These are phyloP conservation scores for Gelatoporia subvermispora DNA, from an alignment of 768 basidiomycete genomes.

Conservation along the genomic window DNA sequence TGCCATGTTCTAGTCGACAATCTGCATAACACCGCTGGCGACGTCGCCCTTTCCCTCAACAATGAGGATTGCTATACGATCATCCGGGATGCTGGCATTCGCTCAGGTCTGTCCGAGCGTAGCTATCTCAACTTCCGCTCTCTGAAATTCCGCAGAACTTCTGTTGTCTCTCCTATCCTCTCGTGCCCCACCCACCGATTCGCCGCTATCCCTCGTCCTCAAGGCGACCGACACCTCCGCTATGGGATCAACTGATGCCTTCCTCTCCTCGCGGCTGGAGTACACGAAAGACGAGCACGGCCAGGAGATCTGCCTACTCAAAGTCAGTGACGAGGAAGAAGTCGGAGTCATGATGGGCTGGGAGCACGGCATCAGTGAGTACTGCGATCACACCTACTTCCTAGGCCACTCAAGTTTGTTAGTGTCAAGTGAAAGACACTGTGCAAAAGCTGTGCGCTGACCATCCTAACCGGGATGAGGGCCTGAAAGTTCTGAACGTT, in stretches of 20 bases:
- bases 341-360: conserved; percentile 99
- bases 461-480: conserved; percentile 39
- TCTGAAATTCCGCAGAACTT: conserved; percentile 47
- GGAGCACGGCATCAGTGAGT: conserved; percentile 78
- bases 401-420: conserved; percentile 16
- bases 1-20: conserved; percentile 54
- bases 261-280: conserved; percentile 63
- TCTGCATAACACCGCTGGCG: conserved; percentile 78
- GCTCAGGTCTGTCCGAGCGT: conserved; percentile 58
- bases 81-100: conserved; percentile 90
- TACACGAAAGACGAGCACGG: conserved; percentile 68
- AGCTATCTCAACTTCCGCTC: conserved; percentile 3
- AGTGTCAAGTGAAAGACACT: conserved; percentile 65
- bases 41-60: conserved; percentile 85
- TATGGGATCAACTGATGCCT: conserved; percentile 58
- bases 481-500: conserved; percentile 76
- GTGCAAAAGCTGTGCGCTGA: conserved; percentile 56
- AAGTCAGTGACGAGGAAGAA: conserved; percentile 58
- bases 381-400: background rate
- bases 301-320: conserved; percentile 77
- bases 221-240: conserved; percentile 51
- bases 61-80: conserved; percentile 65
- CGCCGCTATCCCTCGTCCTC: conserved; percentile 35
- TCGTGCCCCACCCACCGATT: conserved; percentile 21
- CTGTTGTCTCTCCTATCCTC: conserved; percentile 61